phyloP scores from a whole-genome alignment of 305 asterid species.

The Fraxinus nigra region DNA sequence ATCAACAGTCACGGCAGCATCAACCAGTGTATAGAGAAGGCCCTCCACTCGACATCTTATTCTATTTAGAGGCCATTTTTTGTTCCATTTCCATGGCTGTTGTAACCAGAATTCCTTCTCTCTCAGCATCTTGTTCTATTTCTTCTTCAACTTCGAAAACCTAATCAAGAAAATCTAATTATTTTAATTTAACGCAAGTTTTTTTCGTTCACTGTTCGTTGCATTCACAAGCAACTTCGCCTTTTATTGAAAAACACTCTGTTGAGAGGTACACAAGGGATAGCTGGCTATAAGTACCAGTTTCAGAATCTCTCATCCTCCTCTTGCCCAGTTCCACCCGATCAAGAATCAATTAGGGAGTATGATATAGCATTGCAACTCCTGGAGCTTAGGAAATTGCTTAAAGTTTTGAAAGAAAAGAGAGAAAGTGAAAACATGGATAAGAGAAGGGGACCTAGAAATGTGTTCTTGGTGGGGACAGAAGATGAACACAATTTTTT shows the following conservation, averaged over 20 bases:
- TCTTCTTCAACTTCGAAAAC: conserved; percentile 28
- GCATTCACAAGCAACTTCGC: conserved; percentile 45
- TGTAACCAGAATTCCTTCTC: conserved; percentile 47
- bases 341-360: conserved; percentile 53
- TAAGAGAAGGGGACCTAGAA: no score
- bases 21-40: conserved; percentile 80
- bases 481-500: no score
- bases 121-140: conserved; percentile 3
- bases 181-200: conserved; percentile 23
- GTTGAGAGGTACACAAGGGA: conserved; percentile 73
- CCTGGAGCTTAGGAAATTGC: no score
- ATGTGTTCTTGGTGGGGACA: no score
- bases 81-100: conserved; percentile 51
- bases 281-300: conserved; percentile 67
- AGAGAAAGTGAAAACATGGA: no score
- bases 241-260: conserved; percentile 87
- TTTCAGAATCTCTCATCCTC: conserved; percentile 38
- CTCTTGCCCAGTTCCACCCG: conserved; percentile 46
- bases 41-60: conserved; percentile 52
- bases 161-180: conserved; percentile 35
- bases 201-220: conserved; percentile 40
- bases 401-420: no score
- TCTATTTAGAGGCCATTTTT: background rate
- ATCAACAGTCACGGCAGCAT: conserved; percentile 70
- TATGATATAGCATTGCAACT: conserved; percentile 49